A percentile compares a stretch with the other conserved stretches of the same genome.
Conservation (phyloP, 2,329 filamentous ascomycete genomes). For the Aurifilum marmelostoma region DNA sequence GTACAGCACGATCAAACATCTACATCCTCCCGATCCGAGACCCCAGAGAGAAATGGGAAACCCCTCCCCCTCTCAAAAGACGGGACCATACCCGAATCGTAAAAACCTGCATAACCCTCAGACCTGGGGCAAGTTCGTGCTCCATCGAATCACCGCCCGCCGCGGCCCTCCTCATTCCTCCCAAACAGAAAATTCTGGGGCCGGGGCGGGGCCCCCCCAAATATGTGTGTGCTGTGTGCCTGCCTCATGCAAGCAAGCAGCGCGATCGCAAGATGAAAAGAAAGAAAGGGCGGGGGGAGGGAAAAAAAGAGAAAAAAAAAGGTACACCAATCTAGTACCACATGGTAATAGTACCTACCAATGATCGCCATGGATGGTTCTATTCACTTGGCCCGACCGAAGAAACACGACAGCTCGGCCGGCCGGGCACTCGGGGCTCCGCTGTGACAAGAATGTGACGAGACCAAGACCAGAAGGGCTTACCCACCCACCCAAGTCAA, state of each 20-base stretch:
- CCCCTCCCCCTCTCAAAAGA: not conserved
- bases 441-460: not conserved
- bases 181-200: not conserved
- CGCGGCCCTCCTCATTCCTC: not conserved
- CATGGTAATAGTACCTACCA: not conserved
- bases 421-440: not conserved
- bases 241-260: not conserved
- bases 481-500: too few relatives aligned
- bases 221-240: not conserved
- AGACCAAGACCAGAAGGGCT: not conserved
- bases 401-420: too few relatives aligned
- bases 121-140: not conserved
- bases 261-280: not conserved
- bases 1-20: not conserved
- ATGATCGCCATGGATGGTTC: not conserved
- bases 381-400: not conserved
- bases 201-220: not conserved
- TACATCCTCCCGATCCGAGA: not conserved
- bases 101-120: slow-evolving; percentile 3
- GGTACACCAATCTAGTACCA: too few relatives aligned
- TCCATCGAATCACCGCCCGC: not conserved
- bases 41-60: not conserved
- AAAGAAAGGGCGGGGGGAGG: too few relatives aligned
- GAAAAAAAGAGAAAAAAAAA: too few relatives aligned
- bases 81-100: not conserved